Conservation (phyloP, 192 early-diverging fungal species). For the Phlyctochytrium planicorne region DNA sequence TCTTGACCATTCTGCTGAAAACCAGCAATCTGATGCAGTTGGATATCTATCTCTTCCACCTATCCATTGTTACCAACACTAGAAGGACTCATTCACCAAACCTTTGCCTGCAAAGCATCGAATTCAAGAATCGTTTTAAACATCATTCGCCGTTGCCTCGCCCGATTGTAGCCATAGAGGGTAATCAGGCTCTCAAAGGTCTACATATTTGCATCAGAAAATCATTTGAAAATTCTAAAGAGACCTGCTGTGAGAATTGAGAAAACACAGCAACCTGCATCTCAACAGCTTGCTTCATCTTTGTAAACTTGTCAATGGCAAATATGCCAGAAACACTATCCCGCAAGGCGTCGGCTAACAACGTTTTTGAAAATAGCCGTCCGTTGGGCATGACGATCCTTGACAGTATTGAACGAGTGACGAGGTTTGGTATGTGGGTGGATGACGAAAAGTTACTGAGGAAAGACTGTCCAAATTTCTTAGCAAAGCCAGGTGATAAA, state of each 20-base stretch:
- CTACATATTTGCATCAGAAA: neutral
- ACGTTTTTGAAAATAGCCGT: neutral
- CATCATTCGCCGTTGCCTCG: conserved; percentile 18
- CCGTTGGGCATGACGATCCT: too few species aligned
- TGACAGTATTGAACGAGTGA: neutral
- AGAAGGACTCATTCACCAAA: neutral
- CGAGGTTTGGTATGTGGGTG: neutral
- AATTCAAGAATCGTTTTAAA: conserved; percentile 16
- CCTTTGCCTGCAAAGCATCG: conserved; percentile 15
- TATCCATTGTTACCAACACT: conserved; percentile 6
- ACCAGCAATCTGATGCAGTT: conserved; percentile 9
- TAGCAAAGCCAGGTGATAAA: too few species aligned
- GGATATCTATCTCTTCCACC: conserved; percentile 17
- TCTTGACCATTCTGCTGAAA: neutral
- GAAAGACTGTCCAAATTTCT: neutral
- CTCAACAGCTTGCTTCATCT: too few species aligned
- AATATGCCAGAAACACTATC: too few species aligned
- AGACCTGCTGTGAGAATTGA: too few species aligned
- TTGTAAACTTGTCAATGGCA: too few species aligned
- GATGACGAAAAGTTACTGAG: neutral
- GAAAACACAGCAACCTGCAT: too few species aligned
- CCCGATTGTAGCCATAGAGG: conserved; percentile 22
- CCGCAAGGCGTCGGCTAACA: neutral
- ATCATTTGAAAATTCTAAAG: too few species aligned
- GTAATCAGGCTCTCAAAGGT: conserved; percentile 11